Conservation (phyloP, 805 yeast species). For the Ogataea ganodermae region DNA sequence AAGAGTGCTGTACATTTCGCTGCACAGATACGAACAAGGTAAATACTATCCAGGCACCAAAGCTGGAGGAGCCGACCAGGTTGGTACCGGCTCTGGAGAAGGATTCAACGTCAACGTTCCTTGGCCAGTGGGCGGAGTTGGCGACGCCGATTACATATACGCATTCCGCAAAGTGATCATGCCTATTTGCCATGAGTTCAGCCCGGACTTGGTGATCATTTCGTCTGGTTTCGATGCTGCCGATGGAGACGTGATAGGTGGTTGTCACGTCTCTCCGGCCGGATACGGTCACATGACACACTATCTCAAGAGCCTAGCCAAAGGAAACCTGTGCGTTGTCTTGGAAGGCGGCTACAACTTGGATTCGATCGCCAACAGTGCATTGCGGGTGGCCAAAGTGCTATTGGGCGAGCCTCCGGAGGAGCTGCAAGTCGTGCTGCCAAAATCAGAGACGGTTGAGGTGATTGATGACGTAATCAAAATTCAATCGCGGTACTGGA, state of each 20-base stretch:
- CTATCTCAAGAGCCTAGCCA: constrained; percentile 80
- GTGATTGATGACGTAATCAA: constrained; percentile 79
- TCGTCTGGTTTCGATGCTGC: constrained; percentile 99
- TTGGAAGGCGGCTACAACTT: constrained; percentile 96
- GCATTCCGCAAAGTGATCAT: constrained; percentile 84
- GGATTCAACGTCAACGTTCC: constrained; percentile 91
- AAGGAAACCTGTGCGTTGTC: constrained; percentile 85
- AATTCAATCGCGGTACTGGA: constrained; percentile 86
- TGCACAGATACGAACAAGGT: constrained; percentile 92
- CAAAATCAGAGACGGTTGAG: constrained; percentile 75
- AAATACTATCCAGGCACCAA: constrained; percentile 92
- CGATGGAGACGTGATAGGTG: constrained; percentile 95
- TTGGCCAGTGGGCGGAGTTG: constrained; percentile 89
- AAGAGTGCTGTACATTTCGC: constrained; percentile 83
- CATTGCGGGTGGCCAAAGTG: constrained; percentile 88
- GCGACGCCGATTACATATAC: constrained; percentile 92
- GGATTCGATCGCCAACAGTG: constrained; percentile 87
- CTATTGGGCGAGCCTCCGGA: constrained; percentile 96
- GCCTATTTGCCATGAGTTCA: constrained; percentile 86
- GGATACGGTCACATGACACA: constrained; percentile 98
- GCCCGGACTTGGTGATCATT: constrained; percentile 89
- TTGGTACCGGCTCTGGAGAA: constrained; percentile 83
- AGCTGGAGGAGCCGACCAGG: constrained; percentile 78
- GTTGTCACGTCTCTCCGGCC: constrained; percentile 92
- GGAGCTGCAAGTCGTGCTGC: constrained; percentile 61